A percentile compares a stretch with the other conserved stretches of the same genome.
These are phyloP conservation scores for Malus fusca DNA, from an alignment of 306 rosid species.

Conservation along the genomic window DNA sequence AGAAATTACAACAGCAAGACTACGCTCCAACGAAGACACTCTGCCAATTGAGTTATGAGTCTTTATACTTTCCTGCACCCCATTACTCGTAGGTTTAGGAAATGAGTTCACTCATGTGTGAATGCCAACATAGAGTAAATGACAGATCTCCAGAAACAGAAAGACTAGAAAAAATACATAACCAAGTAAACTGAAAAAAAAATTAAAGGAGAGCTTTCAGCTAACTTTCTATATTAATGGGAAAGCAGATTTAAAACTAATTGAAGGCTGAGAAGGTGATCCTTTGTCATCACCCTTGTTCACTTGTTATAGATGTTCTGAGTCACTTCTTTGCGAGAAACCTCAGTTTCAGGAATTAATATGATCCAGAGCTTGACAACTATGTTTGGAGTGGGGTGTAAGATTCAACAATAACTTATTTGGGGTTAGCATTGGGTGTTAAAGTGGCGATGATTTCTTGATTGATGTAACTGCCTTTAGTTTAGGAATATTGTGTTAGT, in stretches of 20 bases:
- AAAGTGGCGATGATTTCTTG: too few species aligned
- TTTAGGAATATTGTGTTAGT: background rate
- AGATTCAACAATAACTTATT: background rate
- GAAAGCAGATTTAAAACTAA: background rate
- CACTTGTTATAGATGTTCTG: background rate
- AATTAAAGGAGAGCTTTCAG: background rate
- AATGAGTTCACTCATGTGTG: background rate
- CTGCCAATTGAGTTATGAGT: constrained; percentile 23
- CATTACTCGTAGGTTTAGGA: constrained; percentile 18
- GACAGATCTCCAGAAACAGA: background rate
- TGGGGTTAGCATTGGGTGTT: background rate
- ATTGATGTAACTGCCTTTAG: too few species aligned
- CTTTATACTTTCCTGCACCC: constrained; percentile 48
- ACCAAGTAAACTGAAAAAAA: background rate
- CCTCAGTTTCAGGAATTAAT: background rate
- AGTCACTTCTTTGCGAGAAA: background rate
- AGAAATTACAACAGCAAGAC: constrained; percentile 49
- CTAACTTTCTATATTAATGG: background rate
- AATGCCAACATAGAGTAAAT: constrained; percentile 5
- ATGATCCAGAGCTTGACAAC: background rate
- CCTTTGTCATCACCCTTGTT: background rate
- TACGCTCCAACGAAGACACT: constrained; percentile 62
- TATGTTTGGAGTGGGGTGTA: background rate
- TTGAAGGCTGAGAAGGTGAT: background rate
- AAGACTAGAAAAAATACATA: background rate